phyloP scores from a whole-genome alignment of 192 early-diverging fungal genomes.

The Rhizophagus prolifer region DNA sequence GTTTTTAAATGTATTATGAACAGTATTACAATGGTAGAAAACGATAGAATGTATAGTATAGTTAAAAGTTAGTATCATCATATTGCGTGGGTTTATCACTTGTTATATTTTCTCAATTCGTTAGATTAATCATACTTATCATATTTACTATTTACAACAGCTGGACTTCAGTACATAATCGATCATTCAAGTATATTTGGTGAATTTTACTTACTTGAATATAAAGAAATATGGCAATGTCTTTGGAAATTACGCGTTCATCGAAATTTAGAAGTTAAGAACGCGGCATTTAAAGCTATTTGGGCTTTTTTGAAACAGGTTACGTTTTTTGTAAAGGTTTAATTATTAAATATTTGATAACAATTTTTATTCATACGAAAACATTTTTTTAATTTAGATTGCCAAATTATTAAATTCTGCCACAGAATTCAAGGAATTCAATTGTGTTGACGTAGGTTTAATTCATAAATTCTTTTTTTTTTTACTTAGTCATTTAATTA shows the following conservation, averaged over 20 bases:
- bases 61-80: neutral
- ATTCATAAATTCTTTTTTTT: neutral
- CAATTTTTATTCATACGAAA: neutral
- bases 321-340: neutral
- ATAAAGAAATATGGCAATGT: constrained; percentile 3
- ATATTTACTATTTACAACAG: neutral
- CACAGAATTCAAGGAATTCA: constrained; percentile 12
- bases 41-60: constrained; percentile 4
- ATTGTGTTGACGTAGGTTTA: constrained; percentile 32
- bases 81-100: neutral
- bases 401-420: constrained; percentile 9
- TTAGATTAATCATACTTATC: neutral
- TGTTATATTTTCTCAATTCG: neutral
- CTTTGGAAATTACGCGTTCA: constrained; percentile 15
- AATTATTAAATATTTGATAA: neutral
- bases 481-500: neutral
- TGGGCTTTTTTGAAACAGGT: constrained; percentile 36
- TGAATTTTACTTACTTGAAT: neutral
- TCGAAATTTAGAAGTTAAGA: neutral
- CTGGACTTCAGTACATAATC: constrained; percentile 4
- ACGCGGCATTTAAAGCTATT: neutral
- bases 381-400: constrained; percentile 16
- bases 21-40: constrained; percentile 1
- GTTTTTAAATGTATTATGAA: constrained; percentile 6
- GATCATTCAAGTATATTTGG: constrained; percentile 13